Conservation (phyloP, 306 rosid species). For the Fragaria iinumae region DNA sequence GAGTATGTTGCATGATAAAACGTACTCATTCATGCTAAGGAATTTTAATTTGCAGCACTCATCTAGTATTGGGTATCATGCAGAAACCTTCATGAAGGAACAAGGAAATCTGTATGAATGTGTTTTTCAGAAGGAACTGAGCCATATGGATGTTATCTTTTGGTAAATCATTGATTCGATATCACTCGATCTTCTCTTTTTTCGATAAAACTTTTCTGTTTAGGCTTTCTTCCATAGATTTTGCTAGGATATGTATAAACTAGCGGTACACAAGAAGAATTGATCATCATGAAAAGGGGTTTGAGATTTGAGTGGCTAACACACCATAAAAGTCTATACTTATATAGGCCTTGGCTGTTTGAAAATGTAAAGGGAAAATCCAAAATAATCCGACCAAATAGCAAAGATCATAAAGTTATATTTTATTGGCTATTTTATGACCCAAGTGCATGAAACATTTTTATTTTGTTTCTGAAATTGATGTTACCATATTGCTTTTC, state of each 20-base stretch:
- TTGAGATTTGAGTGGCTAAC: neutral
- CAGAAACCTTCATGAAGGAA: conserved; percentile 8
- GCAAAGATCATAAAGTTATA: too few species aligned
- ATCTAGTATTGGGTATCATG: neutral
- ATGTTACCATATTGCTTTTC: neutral
- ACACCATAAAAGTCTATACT: neutral
- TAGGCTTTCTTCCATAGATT: neutral
- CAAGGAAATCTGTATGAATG: neutral
- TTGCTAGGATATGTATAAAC: neutral
- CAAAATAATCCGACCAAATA: neutral
- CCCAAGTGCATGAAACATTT: neutral
- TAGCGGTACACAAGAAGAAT: too few species aligned
- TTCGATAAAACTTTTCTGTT: neutral
- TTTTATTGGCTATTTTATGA: too few species aligned
- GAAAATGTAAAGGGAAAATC: too few species aligned
- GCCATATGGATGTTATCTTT: conserved; percentile 18
- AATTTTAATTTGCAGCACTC: neutral
- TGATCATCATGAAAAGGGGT: neutral
- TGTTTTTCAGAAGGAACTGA: conserved; percentile 10
- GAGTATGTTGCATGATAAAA: conserved; percentile 8
- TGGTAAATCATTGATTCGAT: neutral
- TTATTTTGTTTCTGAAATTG: neutral
- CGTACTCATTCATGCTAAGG: neutral
- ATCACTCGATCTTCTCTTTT: neutral
- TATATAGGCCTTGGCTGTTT: neutral